Evolutionary conservation across 2,329 filamentous ascomycete species (phyloP).

Genomic region (Claviceps quebecensis): DNA sequence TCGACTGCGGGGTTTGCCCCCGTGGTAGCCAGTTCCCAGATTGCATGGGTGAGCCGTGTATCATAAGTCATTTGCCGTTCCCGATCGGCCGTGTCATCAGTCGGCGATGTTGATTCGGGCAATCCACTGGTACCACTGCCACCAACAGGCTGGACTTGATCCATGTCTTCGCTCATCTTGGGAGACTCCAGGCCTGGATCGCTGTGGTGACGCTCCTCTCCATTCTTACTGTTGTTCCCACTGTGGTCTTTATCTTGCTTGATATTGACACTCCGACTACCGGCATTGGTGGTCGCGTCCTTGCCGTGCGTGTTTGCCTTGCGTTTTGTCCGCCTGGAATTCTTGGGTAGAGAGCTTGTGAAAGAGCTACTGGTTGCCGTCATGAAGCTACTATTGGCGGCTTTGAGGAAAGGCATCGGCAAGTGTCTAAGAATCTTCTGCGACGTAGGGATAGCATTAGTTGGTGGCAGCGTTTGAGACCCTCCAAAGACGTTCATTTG

Average conservation of each 20-base stretch:
- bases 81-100: conserved; percentile 50
- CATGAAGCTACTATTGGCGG: conserved; percentile 93
- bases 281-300: conserved; percentile 19
- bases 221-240: conserved; percentile 15
- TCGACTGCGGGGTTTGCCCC: conserved; percentile 91
- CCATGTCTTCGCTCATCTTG: conserved; percentile 32
- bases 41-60: conserved; percentile 72
- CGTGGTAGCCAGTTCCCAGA: conserved; percentile 85
- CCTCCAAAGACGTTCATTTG: conserved; percentile 71
- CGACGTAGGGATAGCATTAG: conserved; percentile 76
- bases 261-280: conserved; percentile 22
- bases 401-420: conserved; percentile 80
- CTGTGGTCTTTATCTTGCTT: conserved; percentile 38
- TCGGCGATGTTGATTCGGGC: conserved; percentile 36
- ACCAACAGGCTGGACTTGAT: conserved; percentile 25
- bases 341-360: conserved; percentile 61
- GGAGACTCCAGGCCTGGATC: conserved; percentile 12
- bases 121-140: conserved; percentile 11
- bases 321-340: conserved; percentile 44
- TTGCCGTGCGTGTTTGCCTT: conserved; percentile 30
- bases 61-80: conserved; percentile 69
- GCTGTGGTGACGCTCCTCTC: conserved; percentile 10
- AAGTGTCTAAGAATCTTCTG: conserved; percentile 83
- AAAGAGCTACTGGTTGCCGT: conserved; percentile 78
- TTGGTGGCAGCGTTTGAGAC: conserved; percentile 61